Evolutionary conservation across 2,329 filamentous ascomycete genomes (phyloP), one percentile per base, ranked within the genome.

Genomic region (Biscogniauxia sp.): DNA sequence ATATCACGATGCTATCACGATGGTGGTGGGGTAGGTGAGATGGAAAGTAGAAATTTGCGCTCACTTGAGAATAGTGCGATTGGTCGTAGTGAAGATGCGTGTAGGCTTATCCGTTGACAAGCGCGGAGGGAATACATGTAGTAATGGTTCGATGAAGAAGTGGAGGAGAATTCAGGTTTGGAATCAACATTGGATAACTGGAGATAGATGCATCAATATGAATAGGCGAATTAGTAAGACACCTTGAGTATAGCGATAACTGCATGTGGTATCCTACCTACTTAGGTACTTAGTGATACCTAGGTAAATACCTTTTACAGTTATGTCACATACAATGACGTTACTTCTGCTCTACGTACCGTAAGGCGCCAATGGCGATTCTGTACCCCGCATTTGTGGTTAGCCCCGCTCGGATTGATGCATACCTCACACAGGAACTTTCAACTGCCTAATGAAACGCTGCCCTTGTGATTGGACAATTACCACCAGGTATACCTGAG

Each of bases 101-200:
- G 70, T 41, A 70, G 64, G 66, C 63, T 65, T 20, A 73, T 63
- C 64, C 71, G 68, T 60, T 68, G 67, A 9, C 72, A 56, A 6
- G 68, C 66, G 51, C 70, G 71, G 23, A 73, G 53, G 58, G 64
- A 65, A 66, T 66, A 71, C 74, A 76, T 76, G 55, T 53, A 59
- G 51, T 25, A 45, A 26, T 53, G 57, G 4, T 20, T 17, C 13
- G 20, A 32, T 19, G 23, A 20, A 19, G 20, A 50, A 53, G n/a
- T 20, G 28, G 50, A 25, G 50, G 25, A 23, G 19, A 50, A 26
- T 20, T 19, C 6, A 19, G 53, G 53, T 25, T 53, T 55, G 45
- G 45, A 11, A 20, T 20, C 51, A 51, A 56, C 53, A 23, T 23
- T 23, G 23, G 5, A 23, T 23, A 2, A 23, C 23, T 23, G 23